Percentiles rank a stretch among this genome's conserved stretches.
phyloP scores from a whole-genome alignment of 768 basidiomycete species.

The Mycena rebaudengoi region DNA sequence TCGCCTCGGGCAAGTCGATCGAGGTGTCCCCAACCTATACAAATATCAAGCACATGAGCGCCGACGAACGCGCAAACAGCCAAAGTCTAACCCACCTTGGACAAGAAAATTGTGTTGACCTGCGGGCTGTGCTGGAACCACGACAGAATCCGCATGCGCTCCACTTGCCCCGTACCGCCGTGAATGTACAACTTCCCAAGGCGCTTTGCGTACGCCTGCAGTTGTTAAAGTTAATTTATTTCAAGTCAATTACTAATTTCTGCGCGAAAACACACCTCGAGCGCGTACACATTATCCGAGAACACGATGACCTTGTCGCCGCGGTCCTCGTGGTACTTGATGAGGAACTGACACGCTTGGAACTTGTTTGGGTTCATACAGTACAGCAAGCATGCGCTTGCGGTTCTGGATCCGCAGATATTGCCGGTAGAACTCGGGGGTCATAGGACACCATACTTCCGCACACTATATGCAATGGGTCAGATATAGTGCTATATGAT shows the following conservation, averaged over 20 bases:
- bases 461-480: constrained; percentile 83
- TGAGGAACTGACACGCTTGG: constrained; percentile 98
- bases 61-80: neutral
- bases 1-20: constrained; percentile 98
- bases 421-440: constrained; percentile 98
- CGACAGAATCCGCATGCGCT: constrained; percentile 94
- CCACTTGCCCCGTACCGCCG: constrained; percentile 93
- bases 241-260: constrained; percentile 1
- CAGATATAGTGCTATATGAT: neutral
- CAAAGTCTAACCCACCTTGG: constrained; percentile 68
- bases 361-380: constrained; percentile 99
- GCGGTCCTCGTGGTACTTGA: constrained; percentile 96
- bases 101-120: constrained; percentile 98
- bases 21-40: constrained; percentile 94
- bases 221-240: too few species aligned
- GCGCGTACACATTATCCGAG: constrained; percentile 96
- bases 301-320: constrained; percentile 99
- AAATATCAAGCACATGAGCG: too few species aligned
- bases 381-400: constrained; percentile 94
- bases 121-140: constrained; percentile 95
- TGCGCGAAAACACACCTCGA: constrained; percentile 74
- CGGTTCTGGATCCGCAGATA: constrained; percentile 93
- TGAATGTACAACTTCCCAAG: constrained; percentile 95
- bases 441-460: constrained; percentile 99
- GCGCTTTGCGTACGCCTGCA: constrained; percentile 92